A percentile compares a stretch with the other conserved stretches of the same genome.
Evolutionary conservation across 148 eudicot species (phyloP).

Genomic region (Rhododendron kiyosumense): DNA sequence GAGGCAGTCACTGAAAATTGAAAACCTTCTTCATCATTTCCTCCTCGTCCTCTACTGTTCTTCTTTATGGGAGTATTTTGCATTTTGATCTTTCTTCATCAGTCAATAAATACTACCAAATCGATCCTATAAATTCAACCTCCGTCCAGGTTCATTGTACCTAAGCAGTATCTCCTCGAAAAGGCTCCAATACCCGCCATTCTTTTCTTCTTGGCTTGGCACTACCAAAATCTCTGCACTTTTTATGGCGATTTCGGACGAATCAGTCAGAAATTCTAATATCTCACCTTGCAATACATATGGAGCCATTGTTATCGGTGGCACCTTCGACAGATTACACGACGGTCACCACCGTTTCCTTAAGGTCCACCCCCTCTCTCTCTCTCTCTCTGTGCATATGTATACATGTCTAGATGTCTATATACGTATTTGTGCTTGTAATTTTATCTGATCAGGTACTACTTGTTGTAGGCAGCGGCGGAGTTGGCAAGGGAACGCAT

Average conservation of each 20-base stretch:
- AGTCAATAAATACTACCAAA: neutral
- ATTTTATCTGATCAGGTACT: neutral
- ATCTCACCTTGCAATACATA: constrained; percentile 56
- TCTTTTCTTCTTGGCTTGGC: neutral
- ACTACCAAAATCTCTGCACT: neutral
- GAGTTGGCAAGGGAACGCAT: constrained; percentile 66
- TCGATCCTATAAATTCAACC: neutral
- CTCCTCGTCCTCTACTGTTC: no score
- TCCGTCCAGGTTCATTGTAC: neutral
- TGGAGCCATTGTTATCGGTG: constrained; percentile 70
- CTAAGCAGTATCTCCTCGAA: neutral
- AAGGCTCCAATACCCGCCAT: neutral
- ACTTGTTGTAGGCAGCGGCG: constrained; percentile 62
- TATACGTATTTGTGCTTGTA: neutral
- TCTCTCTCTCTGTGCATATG: no score
- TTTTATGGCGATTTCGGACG: constrained; percentile 17
- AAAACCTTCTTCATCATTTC: no score
- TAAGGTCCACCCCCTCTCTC: no score
- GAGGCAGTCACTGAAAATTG: no score
- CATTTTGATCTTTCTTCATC: no score
- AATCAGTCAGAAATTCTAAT: constrained; percentile 11
- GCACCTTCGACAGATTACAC: constrained; percentile 95
- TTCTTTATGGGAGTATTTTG: neutral
- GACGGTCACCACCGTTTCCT: constrained; percentile 72
- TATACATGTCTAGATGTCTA: neutral